Base-by-base conservation (phyloP, 2,329 filamentous ascomycete genomes). In the Xylariaceae sp. region DNA sequence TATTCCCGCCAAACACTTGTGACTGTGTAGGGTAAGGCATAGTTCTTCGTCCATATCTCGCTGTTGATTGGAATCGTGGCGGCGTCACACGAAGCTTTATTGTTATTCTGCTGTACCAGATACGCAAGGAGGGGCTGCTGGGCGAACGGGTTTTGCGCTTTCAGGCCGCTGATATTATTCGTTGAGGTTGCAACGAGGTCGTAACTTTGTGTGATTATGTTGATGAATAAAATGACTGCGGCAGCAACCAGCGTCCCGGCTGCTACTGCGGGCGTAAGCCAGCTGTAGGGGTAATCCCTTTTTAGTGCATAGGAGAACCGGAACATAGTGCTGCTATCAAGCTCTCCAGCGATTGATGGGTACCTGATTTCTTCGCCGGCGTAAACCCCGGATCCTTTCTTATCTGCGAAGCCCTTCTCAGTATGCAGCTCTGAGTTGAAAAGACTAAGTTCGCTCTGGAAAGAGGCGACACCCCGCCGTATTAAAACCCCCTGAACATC, bases 231-330 rank as follows among this genome's bases (percentile, higher is more conserved):
- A 10, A 57, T 37, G 6, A 52, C 16, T 4, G 29, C 48, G 14
- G 47, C 54, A 5, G 47, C 45, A 34, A 53, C 23, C 22, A 55
- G 37, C 4, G 37, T 48, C 2, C 51, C 52, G 10, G 52, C 17
- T n/a, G 45, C 20, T 2, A 45, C 50, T 2, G 51, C 33, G 11
- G 55, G 55, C 10, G 51, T 55, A 21, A 55, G 37, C 55, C 55
- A 57, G 20, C 27, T 40, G 32, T 52, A 56, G 0, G 48, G 50
- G 34, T 55, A 56, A 10, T 37, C 14, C 20, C 50, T 40, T 4
- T 41, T 50, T 11, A 51, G 16, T 14, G 38, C 42, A 22, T 54
- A 55, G 3, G 50, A 49, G 8, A 29, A 14, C 25, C 25, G 14
- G 36, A 54, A 52, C n/a, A n/a, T n/a, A n/a, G n/a, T n/a, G n/a